These are phyloP conservation scores for Clitoria ternatea DNA, from an alignment of 306 rosid species.

Conservation along the genomic window DNA sequence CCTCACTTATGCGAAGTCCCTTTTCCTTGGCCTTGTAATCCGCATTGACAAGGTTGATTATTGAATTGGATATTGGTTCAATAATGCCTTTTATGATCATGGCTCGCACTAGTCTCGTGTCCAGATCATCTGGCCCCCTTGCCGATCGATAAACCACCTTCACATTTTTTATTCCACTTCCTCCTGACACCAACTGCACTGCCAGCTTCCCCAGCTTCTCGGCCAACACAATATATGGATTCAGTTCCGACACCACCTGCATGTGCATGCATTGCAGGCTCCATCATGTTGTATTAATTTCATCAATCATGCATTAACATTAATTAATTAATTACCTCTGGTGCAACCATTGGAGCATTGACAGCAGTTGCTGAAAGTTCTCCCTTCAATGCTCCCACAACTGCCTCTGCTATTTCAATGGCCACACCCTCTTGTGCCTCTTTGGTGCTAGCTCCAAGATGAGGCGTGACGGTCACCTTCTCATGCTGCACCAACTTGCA, in stretches of 20 bases:
- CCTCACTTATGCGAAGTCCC: constrained; percentile 68
- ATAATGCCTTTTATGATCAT: constrained; percentile 73
- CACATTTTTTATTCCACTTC: constrained; percentile 48
- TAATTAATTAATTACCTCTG: constrained; percentile 38
- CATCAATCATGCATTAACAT: no score
- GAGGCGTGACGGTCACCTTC: constrained; percentile 68
- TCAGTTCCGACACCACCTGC: constrained; percentile 57
- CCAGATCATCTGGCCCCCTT: constrained; percentile 53
- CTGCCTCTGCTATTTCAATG: constrained; percentile 79
- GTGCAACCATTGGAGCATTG: constrained; percentile 73
- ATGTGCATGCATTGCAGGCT: neutral
- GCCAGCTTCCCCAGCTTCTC: constrained; percentile 65
- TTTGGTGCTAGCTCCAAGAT: constrained; percentile 81
- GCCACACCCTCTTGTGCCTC: constrained; percentile 92
- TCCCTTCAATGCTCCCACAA: constrained; percentile 66
- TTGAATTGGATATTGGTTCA: constrained; percentile 52
- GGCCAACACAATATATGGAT: constrained; percentile 54
- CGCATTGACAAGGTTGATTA: constrained; percentile 62
- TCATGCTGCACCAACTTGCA: constrained; percentile 63
- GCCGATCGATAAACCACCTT: constrained; percentile 54
- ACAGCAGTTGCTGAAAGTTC: constrained; percentile 76
- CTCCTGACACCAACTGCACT: constrained; percentile 58
- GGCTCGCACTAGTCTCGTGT: constrained; percentile 73
- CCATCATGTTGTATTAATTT: no score
- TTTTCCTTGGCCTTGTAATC: constrained; percentile 64